Base-by-base conservation (phyloP, 2,329 filamentous ascomycete genomes). In the Penicillium sp. region DNA sequence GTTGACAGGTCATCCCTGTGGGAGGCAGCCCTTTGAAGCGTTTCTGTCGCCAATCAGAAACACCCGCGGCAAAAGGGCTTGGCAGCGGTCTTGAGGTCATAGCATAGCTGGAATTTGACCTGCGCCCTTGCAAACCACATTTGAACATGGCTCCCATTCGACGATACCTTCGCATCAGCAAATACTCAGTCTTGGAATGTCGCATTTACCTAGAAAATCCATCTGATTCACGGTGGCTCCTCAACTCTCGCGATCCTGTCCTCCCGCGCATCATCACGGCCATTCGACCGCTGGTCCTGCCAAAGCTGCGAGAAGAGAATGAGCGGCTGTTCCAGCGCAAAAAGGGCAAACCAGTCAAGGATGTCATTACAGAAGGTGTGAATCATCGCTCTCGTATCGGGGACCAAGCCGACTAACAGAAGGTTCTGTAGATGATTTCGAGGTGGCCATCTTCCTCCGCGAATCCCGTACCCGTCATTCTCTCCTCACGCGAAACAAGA, bases 151-250 rank as follows among this genome's bases (percentile, higher is more conserved):
- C 90, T 11, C 91, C 91, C 10, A 82, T 95, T 40, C 84, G 91
- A 51, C 83, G 91, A 62, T 96, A 97, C 68, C 79, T 97, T 47
- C 83, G 92, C 44, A 95, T 97, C 61, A 92, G 88, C 47, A 91
- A 92, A 66, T 88, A 89, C 70, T 95, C 92, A 4, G 90, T 96
- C 28, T 80, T 99, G n/a, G 93, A 99, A 78, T 90, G 89, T 57
- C 90, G 91, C 57, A 93, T 99, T 59, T 97, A 97, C 71, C 83
- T 96, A 39, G 92, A 97, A 57, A 91, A 92, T 61, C 93, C 93
- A 0, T 82, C 86, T 11, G 82, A 95, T 53, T 82, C 83, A 19
- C 82, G 89, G 57, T 84, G 86, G 64, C 96, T 95, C 84, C 81
- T 99, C 14, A 80, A 95, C 57, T 79, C 87, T 30, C 82, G 84